Conservation (phyloP, 495 filamentous ascomycete species). For the Entonaema liquescens region DNA sequence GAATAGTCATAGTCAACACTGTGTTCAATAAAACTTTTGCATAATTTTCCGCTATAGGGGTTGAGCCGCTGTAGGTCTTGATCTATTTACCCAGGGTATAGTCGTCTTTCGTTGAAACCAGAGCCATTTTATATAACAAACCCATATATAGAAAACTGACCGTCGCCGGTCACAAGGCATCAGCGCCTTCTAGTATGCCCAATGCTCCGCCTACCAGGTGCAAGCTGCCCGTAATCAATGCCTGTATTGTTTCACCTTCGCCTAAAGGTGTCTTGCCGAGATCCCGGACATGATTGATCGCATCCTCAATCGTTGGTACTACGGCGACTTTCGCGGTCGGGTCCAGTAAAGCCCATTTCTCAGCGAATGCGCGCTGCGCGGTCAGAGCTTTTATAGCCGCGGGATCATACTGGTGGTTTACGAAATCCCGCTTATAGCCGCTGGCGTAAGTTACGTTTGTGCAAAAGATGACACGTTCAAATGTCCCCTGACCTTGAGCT, state of each 20-base stretch:
- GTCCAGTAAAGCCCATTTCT: constrained; percentile 76
- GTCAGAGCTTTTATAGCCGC: constrained; percentile 71
- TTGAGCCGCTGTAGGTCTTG: constrained; percentile 35
- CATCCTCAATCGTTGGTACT: constrained; percentile 83
- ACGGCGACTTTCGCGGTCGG: constrained; percentile 68
- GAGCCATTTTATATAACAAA: neutral
- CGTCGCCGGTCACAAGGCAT: constrained; percentile 48
- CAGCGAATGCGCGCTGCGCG: constrained; percentile 77
- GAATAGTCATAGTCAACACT: neutral
- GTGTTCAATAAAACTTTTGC: neutral
- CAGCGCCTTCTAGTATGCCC: constrained; percentile 55
- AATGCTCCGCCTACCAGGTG: constrained; percentile 69
- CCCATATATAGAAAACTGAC: constrained; percentile 2
- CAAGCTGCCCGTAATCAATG: constrained; percentile 69
- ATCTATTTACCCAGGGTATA: constrained; percentile 30
- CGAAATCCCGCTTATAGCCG: constrained; percentile 79
- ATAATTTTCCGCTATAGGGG: constrained; percentile 21
- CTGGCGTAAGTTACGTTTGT: constrained; percentile 82
- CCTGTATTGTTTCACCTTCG: constrained; percentile 50
- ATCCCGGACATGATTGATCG: constrained; percentile 71
- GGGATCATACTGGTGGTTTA: constrained; percentile 76
- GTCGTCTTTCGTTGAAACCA: constrained; percentile 15
- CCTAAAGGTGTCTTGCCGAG: constrained; percentile 47
- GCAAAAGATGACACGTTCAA: constrained; percentile 87
- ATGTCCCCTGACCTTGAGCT: constrained; percentile 60